Conservation (phyloP, 1,284 basidiomycete species). For the Sporisorium scitamineum region DNA sequence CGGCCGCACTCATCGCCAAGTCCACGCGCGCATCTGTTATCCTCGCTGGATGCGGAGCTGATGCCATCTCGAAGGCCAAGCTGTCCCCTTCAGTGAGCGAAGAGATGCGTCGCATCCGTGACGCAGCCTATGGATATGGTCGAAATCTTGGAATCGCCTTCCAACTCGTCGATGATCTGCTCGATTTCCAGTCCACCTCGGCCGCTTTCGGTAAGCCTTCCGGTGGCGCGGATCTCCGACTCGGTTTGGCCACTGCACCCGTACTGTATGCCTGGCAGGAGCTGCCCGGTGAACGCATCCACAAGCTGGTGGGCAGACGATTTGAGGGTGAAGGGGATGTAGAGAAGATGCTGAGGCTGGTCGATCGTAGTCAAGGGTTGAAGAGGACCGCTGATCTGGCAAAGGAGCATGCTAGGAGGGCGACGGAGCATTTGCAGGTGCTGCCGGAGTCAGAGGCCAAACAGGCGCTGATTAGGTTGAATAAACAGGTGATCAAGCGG, state of each 20-base stretch:
- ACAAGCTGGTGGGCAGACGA: conserved; percentile 83
- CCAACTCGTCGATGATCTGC: conserved; percentile 89
- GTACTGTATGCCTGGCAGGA: conserved; percentile 95
- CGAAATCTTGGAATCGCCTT: conserved; percentile 81
- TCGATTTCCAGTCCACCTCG: conserved; percentile 81
- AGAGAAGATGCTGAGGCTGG: conserved; percentile 72
- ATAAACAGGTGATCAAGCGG: conserved; percentile 60
- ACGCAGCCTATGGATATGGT: conserved; percentile 92
- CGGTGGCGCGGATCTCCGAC: conserved; percentile 83
- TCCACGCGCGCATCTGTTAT: conserved; percentile 87
- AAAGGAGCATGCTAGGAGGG: conserved; percentile 58
- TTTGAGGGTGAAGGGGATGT: conserved; percentile 87
- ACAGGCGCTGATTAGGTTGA: conserved; percentile 57
- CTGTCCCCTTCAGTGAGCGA: conserved; percentile 20
- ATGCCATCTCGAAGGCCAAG: conserved; percentile 71
- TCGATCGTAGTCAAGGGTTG: conserved; percentile 56
- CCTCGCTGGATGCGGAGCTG: conserved; percentile 82
- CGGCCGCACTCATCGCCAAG: conserved; percentile 95
- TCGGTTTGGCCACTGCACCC: conserved; percentile 91
- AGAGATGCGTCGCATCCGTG: conserved; percentile 77
- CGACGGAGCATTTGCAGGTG: conserved; percentile 45
- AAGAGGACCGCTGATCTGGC: conserved; percentile 63
- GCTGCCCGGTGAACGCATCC: conserved; percentile 74
- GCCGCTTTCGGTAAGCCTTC: conserved; percentile 82
- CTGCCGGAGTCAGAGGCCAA: conserved; percentile 61